These are phyloP conservation scores for Kwoniella newhampshirensis DNA, from an alignment of 768 basidiomycete species.

Conservation along the genomic window DNA sequence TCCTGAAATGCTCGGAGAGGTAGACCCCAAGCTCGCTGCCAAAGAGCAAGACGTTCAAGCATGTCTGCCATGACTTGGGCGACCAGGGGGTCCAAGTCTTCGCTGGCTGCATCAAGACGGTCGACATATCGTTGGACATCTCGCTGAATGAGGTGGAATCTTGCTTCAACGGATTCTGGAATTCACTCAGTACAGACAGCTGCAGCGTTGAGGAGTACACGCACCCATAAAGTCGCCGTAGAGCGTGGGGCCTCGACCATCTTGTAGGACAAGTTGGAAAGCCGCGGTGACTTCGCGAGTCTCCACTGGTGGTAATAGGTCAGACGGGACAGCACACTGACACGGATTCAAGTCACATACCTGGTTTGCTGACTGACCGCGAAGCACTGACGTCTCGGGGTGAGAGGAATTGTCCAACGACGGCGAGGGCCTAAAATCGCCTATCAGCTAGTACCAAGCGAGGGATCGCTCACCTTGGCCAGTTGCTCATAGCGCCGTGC, in stretches of 20 bases:
- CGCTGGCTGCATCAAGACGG: slow-evolving; percentile 20
- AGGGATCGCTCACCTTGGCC: slow-evolving; percentile 20
- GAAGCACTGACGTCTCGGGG: slow-evolving; percentile 30
- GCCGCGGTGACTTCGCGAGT: slow-evolving; percentile 34
- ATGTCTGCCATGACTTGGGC: slow-evolving; percentile 34
- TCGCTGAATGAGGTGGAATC: slow-evolving; percentile 36
- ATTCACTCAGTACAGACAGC: background rate
- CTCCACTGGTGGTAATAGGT: slow-evolving; percentile 23
- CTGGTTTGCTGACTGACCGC: slow-evolving; percentile 20
- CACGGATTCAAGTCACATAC: slow-evolving; percentile 7
- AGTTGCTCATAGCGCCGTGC: slow-evolving; percentile 32
- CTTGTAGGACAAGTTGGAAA: slow-evolving; percentile 15
- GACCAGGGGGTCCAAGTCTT: slow-evolving; percentile 8
- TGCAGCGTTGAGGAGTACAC: too few species aligned
- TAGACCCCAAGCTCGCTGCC: slow-evolving; percentile 46
- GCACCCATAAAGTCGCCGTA: slow-evolving; percentile 38
- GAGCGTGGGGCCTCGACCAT: slow-evolving; percentile 12
- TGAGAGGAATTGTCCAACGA: slow-evolving; percentile 23
- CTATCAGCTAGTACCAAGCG: slow-evolving; percentile 2
- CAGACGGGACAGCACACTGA: background rate
- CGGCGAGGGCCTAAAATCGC: slow-evolving; percentile 19
- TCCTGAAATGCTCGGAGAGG: slow-evolving; percentile 41
- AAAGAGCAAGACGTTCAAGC: slow-evolving; percentile 41
- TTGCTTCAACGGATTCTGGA: slow-evolving; percentile 36
- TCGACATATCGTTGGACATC: slow-evolving; percentile 41